These are phyloP conservation scores for Polygonum maritimum DNA, from an alignment of 148 eudicot species.

Conservation along the genomic window DNA sequence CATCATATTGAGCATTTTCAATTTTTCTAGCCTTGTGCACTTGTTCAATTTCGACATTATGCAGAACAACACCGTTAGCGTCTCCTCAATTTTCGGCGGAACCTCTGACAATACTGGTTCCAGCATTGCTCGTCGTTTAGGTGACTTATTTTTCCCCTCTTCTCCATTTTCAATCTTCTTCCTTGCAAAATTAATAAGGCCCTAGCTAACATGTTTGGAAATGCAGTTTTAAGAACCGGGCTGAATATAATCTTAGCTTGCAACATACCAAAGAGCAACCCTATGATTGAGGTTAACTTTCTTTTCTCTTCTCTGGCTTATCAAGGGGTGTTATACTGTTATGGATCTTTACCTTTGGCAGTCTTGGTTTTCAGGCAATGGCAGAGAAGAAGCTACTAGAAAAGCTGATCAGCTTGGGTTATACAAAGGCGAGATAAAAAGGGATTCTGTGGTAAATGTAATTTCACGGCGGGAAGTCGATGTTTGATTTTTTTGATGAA, in stretches of 20 bases:
- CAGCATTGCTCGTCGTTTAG: conserved; percentile 80
- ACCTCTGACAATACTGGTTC: conserved; percentile 85
- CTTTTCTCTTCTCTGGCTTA: conserved; percentile 1
- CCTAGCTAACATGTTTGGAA: background rate
- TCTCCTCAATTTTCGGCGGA: conserved; percentile 60
- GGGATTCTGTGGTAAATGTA: background rate
- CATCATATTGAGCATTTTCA: background rate
- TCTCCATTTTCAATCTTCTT: background rate
- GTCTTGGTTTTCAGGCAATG: conserved; percentile 31
- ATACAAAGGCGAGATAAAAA: conserved; percentile 34
- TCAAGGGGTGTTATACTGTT: background rate
- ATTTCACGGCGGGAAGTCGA: too few relatives aligned
- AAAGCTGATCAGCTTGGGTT: conserved; percentile 66
- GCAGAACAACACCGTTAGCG: conserved; percentile 66
- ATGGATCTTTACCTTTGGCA: background rate
- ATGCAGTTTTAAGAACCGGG: conserved; percentile 73
- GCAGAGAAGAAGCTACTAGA: conserved; percentile 73
- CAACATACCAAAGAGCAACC: conserved; percentile 67
- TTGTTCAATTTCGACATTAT: background rate
- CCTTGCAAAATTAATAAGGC: background rate
- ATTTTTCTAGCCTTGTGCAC: background rate
- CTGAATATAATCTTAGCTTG: conserved; percentile 67
- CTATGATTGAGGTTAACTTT: conserved; percentile 59
- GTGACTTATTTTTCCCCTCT: conserved; percentile 16
- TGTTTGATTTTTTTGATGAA: too few relatives aligned